Percentiles rank a stretch among this genome's conserved stretches.
phyloP scores from a whole-genome alignment of 768 basidiomycete species.

The Tulasnella sp. region DNA sequence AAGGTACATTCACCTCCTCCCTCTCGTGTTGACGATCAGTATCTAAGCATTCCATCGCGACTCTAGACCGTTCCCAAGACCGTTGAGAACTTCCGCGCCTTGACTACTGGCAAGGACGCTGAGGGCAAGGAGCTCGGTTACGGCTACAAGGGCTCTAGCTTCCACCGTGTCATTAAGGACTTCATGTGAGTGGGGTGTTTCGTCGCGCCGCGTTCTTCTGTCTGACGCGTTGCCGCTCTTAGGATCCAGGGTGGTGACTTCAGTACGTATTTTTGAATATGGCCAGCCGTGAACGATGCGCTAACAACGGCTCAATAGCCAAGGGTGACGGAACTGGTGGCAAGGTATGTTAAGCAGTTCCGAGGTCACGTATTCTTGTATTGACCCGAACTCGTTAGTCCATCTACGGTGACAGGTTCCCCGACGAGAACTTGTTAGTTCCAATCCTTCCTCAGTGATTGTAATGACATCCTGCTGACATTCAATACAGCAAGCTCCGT shows the following conservation, averaged over 20 bases:
- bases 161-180: conserved; percentile 93
- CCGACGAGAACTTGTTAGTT: conserved; percentile 92
- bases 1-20: conserved; percentile 49
- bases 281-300: conserved; percentile 30
- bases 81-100: conserved; percentile 94
- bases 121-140: conserved; percentile 73
- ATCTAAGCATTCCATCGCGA: background rate
- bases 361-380: background rate
- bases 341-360: conserved; percentile 42
- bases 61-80: conserved; percentile 89
- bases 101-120: conserved; percentile 78
- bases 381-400: conserved; percentile 47
- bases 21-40: background rate
- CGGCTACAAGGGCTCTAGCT: conserved; percentile 92
- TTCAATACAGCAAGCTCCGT: conserved; percentile 73
- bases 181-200: conserved; percentile 60
- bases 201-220: conserved; percentile 33
- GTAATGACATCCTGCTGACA: background rate
- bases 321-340: conserved; percentile 86
- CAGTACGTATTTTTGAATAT: conserved; percentile 53
- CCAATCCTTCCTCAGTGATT: background rate
- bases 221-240: conserved; percentile 22
- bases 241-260: conserved; percentile 99
- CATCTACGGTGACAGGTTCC: conserved; percentile 86
- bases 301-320: conserved; percentile 44